Evolutionary conservation across 2,329 filamentous ascomycete genomes (phyloP).

Genomic region (Alternaria ethzedia): DNA sequence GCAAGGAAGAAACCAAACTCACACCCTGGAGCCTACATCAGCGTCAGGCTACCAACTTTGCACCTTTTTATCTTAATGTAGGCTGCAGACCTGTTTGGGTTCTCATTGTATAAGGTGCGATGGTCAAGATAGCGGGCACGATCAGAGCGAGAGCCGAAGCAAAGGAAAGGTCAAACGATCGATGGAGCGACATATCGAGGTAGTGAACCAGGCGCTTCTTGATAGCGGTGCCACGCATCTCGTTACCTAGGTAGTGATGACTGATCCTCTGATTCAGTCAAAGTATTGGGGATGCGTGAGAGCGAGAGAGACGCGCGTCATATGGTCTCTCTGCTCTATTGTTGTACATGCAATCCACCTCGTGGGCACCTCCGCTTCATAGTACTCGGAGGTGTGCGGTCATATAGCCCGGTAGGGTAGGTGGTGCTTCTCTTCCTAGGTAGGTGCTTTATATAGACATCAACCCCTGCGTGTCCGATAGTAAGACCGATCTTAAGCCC

Average conservation of each 20-base stretch:
- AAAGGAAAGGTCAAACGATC: background rate
- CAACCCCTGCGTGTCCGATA: background rate
- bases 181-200: background rate
- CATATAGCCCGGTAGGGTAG: background rate
- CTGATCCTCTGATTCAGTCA: background rate
- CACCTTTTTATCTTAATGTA: background rate
- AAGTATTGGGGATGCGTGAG: background rate
- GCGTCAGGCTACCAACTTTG: background rate
- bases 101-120: background rate
- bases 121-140: background rate
- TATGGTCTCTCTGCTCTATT: background rate
- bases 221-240: background rate
- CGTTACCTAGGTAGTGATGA: background rate
- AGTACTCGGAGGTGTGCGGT: background rate
- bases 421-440: background rate
- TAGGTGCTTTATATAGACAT: background rate
- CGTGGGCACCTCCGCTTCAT: background rate
- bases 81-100: background rate
- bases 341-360: background rate
- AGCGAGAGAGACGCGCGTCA: background rate
- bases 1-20: too few relatives aligned
- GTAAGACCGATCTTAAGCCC: background rate
- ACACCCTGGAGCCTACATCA: background rate
- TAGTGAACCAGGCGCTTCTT: background rate
- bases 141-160: background rate